These are phyloP conservation scores for Rhizophlyctis rosea DNA, from an alignment of 192 early-diverging fungal species.

Conservation along the genomic window DNA sequence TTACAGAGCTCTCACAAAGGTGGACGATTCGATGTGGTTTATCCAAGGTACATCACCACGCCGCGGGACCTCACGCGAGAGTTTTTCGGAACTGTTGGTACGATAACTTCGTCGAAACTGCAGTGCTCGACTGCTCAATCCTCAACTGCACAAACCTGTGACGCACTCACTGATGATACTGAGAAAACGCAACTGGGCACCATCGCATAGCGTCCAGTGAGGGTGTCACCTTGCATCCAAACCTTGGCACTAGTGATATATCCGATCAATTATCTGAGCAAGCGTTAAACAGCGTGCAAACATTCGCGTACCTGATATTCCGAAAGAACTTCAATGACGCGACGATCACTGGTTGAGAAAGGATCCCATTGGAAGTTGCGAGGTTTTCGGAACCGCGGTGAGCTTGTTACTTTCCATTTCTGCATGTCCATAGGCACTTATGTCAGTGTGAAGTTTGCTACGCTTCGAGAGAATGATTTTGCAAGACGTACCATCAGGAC, in stretches of 20 bases:
- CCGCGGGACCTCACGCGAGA: constrained; percentile 40
- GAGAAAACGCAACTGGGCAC: constrained; percentile 44
- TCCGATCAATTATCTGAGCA: not conserved
- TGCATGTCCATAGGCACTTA: no score
- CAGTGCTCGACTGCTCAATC: not conserved
- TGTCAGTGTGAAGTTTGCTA: no score
- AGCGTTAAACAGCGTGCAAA: not conserved
- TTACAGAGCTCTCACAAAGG: constrained; percentile 44
- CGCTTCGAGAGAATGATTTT: no score
- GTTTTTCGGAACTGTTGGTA: constrained; percentile 29
- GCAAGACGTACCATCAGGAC: constrained; percentile 34
- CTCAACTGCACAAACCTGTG: constrained; percentile 19
- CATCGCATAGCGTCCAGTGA: constrained; percentile 37
- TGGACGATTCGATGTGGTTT: constrained; percentile 42
- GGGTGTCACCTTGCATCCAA: constrained; percentile 46
- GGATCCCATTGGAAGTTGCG: constrained; percentile 42
- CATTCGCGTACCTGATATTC: constrained; percentile 33
- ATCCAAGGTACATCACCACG: constrained; percentile 28
- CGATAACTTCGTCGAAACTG: not conserved
- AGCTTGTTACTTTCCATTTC: constrained; percentile 40
- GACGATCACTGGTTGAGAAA: constrained; percentile 24
- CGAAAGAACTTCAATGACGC: constrained; percentile 40
- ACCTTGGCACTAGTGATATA: constrained; percentile 29
- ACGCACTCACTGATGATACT: constrained; percentile 27
- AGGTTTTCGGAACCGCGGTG: constrained; percentile 26